Conservation (phyloP, 176 grass and related monocot genomes). For the Zoysia japonica region DNA sequence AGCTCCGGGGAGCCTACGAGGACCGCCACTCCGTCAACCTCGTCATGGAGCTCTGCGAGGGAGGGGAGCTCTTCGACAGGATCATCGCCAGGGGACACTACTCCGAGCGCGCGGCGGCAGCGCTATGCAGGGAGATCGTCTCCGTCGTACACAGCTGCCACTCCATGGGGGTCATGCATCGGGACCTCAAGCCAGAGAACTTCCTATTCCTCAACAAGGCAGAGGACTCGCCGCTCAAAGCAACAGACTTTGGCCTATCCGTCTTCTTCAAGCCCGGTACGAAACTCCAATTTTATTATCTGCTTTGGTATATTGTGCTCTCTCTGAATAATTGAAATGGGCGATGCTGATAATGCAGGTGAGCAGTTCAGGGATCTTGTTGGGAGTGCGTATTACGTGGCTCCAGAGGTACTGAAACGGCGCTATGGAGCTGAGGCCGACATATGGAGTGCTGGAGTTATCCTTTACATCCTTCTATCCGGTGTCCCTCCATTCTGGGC, state of each 20-base stretch:
- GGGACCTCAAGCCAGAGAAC: slow-evolving; percentile 56
- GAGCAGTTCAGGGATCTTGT: slow-evolving; percentile 85
- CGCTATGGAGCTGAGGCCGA: slow-evolving; percentile 78
- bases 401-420: slow-evolving; percentile 76
- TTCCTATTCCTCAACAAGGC: slow-evolving; percentile 25
- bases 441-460: slow-evolving; percentile 94
- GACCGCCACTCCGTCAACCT: slow-evolving; percentile 90
- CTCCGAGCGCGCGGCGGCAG: neutral
- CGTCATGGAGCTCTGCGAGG: slow-evolving; percentile 97
- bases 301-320: too few species aligned
- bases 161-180: slow-evolving; percentile 51
- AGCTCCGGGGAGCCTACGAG: slow-evolving; percentile 80
- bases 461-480: slow-evolving; percentile 93
- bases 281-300: neutral
- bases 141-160: slow-evolving; percentile 27
- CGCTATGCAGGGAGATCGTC: neutral
- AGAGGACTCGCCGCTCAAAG: slow-evolving; percentile 93
- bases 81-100: neutral
- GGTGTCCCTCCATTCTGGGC: slow-evolving; percentile 97
- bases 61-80: slow-evolving; percentile 63
- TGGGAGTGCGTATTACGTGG: slow-evolving; percentile 86
- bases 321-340: neutral
- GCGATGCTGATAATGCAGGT: slow-evolving; percentile 38
- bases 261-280: slow-evolving; percentile 89
- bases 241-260: slow-evolving; percentile 91